Percentiles rank a stretch among this genome's conserved stretches.
phyloP scores from a whole-genome alignment of 176 grass and related monocot species.

The Chrysopogon serrulatus region DNA sequence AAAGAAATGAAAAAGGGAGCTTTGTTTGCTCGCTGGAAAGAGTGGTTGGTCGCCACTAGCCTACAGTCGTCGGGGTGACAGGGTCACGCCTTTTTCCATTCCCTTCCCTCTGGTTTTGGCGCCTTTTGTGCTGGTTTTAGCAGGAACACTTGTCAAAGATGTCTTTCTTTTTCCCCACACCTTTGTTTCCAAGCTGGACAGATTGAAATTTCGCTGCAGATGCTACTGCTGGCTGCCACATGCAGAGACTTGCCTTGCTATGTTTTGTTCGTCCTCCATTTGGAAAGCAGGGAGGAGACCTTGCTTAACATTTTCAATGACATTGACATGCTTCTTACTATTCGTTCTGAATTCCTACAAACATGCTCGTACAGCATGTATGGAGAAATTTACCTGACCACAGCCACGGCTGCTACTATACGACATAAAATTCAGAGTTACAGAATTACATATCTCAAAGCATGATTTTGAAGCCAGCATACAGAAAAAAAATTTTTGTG shows the following conservation, averaged over 20 bases:
- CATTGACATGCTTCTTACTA: not conserved
- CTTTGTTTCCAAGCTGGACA: not conserved
- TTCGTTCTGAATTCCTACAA: not conserved
- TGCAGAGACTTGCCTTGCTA: not conserved
- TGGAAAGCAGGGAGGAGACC: not conserved
- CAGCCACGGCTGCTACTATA: no score
- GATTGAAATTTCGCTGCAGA: not conserved
- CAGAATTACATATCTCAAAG: not conserved
- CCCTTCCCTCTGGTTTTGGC: not conserved
- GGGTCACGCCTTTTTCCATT: not conserved
- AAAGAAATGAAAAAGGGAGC: not conserved
- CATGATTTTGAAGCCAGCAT: not conserved
- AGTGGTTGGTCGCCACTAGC: not conserved
- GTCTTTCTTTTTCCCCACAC: not conserved
- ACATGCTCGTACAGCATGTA: not conserved
- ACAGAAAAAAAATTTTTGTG: not conserved
- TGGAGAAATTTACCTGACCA: not conserved
- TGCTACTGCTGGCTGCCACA: not conserved
- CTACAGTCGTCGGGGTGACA: no score
- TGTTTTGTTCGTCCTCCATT: not conserved
- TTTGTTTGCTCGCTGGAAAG: not conserved
- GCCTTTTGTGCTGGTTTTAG: not conserved
- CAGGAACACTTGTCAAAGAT: not conserved
- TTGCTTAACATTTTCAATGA: not conserved
- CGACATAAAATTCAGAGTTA: conserved; percentile 10